Evolutionary conservation across 371 early-diverging fungal species (phyloP).

Genomic region (Dinochytrium kinnereticum): DNA sequence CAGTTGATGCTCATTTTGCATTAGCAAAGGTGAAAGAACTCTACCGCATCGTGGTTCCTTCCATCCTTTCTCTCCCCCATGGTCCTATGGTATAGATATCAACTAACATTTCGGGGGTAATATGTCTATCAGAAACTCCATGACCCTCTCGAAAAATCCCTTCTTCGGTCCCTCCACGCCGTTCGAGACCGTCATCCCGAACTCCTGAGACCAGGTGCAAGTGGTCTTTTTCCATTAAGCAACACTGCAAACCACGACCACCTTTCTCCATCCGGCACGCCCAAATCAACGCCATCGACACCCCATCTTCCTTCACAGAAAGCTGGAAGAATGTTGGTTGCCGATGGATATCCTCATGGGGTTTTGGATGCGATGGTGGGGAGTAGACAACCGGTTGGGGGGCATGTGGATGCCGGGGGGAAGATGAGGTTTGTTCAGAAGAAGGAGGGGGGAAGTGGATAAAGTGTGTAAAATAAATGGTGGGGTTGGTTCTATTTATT

Average conservation of each 20-base stretch:
- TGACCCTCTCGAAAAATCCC: background rate
- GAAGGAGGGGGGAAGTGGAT: no score
- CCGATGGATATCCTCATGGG: background rate
- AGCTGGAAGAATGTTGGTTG: no score
- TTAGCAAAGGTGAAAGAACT: background rate
- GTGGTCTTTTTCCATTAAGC: constrained; percentile 4
- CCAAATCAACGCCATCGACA: background rate
- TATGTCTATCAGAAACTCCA: background rate
- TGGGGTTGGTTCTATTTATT: no score
- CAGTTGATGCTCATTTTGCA: background rate
- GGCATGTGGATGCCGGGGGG: background rate
- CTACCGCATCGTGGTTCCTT: background rate
- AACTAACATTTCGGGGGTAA: background rate
- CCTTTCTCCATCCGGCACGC: background rate
- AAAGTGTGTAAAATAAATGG: no score
- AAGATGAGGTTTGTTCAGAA: constrained; percentile 6
- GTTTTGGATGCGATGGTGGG: background rate
- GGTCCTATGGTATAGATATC: background rate
- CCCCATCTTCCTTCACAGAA: background rate
- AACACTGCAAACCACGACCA: background rate
- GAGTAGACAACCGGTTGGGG: background rate
- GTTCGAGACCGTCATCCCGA: background rate
- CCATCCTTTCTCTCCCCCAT: background rate
- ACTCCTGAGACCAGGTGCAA: background rate
- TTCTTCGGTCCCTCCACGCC: background rate